phyloP scores from a whole-genome alignment of 106 monocot species.

The Hemerocallis citrina region DNA sequence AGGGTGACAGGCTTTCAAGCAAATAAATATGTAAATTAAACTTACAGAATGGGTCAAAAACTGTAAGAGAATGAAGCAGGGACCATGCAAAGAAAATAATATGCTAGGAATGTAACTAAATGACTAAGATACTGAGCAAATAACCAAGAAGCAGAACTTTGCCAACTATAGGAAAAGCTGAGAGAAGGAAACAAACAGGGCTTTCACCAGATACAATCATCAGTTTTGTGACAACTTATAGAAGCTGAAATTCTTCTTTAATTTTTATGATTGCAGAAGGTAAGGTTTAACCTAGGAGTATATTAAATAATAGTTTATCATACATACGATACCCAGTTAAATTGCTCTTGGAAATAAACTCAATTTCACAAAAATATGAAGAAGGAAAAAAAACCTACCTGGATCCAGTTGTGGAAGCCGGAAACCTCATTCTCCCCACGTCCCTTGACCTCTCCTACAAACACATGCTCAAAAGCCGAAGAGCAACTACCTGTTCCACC shows the following conservation, averaged over 20 bases:
- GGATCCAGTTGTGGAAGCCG: constrained; percentile 99
- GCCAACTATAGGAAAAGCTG: background rate
- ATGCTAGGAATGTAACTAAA: background rate
- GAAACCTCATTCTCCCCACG: constrained; percentile 57
- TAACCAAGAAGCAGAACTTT: no score
- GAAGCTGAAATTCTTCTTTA: background rate
- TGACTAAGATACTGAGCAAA: background rate
- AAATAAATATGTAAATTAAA: no score
- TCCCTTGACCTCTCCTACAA: constrained; percentile 89
- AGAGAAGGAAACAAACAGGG: no score
- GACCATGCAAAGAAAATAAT: no score
- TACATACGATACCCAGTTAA: background rate
- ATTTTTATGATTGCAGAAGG: background rate
- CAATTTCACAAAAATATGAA: background rate
- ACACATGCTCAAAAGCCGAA: constrained; percentile 98
- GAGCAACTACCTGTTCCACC: constrained; percentile 62
- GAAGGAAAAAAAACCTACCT: constrained; percentile 31
- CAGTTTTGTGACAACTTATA: no score
- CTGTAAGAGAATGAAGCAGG: no score
- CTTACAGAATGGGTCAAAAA: no score
- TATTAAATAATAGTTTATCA: background rate
- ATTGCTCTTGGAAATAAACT: background rate
- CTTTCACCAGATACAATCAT: no score
- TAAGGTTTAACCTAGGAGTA: background rate
- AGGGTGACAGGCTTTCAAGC: no score